Conservation (phyloP, 352 stramenopile genomes). For the Pythium scleroteichum region DNA sequence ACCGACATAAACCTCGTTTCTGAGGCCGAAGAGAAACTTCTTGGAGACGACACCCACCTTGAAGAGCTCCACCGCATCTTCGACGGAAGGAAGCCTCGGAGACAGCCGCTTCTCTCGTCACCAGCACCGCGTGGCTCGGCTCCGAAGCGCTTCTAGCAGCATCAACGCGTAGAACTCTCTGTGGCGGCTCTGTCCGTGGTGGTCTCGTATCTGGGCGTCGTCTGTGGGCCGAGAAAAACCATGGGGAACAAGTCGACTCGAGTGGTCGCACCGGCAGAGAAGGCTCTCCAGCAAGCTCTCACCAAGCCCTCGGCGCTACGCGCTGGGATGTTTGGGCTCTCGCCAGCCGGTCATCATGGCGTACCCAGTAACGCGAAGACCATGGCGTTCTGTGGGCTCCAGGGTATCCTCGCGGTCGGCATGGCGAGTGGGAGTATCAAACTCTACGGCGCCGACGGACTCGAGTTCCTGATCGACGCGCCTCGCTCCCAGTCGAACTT, state of each 20-base stretch:
- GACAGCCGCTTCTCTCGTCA: no score
- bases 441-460: conserved; percentile 56
- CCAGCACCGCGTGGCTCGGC: background rate
- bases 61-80: conserved; percentile 14
- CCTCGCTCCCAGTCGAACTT: conserved; percentile 35
- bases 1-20: conserved; percentile 4
- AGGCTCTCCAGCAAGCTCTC: conserved; percentile 45
- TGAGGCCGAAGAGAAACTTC: conserved; percentile 9
- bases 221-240: conserved; percentile 2
- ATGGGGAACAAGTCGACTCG: conserved; percentile 73
- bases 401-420: conserved; percentile 69
- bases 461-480: conserved; percentile 62
- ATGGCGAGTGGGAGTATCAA: conserved; percentile 66
- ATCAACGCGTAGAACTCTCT: background rate
- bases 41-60: conserved; percentile 5
- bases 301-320: conserved; percentile 40
- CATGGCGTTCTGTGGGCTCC: conserved; percentile 59
- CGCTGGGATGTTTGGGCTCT: conserved; percentile 47
- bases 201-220: background rate
- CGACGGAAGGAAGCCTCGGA: no score
- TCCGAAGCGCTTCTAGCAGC: background rate
- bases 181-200: background rate
- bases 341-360: conserved; percentile 59
- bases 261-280: conserved; percentile 35
- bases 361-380: conserved; percentile 60